Percentiles rank a stretch among this genome's conserved stretches.
phyloP scores from a whole-genome alignment of 371 early-diverging fungal genomes.

The Actinomortierella ambigua region DNA sequence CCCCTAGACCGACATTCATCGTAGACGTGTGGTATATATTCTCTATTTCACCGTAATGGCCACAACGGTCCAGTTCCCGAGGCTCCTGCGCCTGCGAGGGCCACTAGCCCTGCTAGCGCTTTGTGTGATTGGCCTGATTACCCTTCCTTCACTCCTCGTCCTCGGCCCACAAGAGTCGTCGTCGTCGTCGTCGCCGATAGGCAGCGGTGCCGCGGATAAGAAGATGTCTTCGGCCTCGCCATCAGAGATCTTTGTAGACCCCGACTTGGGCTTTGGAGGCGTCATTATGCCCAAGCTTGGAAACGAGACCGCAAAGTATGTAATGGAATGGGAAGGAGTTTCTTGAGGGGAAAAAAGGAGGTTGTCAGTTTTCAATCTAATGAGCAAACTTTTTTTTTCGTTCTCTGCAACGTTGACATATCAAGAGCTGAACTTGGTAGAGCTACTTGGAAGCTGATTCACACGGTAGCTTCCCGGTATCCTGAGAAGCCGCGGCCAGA shows the following conservation, averaged over 20 bases:
- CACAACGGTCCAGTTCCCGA: neutral
- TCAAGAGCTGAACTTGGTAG: slow-evolving; percentile 85
- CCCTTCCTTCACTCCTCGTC: slow-evolving; percentile 16
- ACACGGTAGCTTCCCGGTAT: slow-evolving; percentile 96
- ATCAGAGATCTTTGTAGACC: slow-evolving; percentile 21
- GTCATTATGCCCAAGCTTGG: slow-evolving; percentile 82
- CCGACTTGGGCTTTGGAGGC: slow-evolving; percentile 35
- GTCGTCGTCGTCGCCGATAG: neutral
- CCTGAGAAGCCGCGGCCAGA: slow-evolving; percentile 85
- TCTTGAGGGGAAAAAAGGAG: too few species aligned
- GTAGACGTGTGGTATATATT: too few species aligned
- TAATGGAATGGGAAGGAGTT: too few species aligned
- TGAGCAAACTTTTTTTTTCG: neutral
- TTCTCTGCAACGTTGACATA: neutral
- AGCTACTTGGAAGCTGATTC: slow-evolving; percentile 87
- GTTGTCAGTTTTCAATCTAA: neutral
- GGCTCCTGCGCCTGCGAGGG: slow-evolving; percentile 22
- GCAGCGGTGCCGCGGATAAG: neutral
- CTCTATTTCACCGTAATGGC: too few species aligned
- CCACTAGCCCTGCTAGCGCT: slow-evolving; percentile 21
- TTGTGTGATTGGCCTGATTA: slow-evolving; percentile 27
- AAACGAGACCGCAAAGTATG: slow-evolving; percentile 81
- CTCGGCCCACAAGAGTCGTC: slow-evolving; percentile 8
- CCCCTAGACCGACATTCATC: too few species aligned
- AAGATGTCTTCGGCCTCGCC: neutral